A percentile compares a stretch with the other conserved stretches of the same genome.
phyloP scores from a whole-genome alignment of 2,329 filamentous ascomycete species.

The Allantophomopsis cytisporea region DNA sequence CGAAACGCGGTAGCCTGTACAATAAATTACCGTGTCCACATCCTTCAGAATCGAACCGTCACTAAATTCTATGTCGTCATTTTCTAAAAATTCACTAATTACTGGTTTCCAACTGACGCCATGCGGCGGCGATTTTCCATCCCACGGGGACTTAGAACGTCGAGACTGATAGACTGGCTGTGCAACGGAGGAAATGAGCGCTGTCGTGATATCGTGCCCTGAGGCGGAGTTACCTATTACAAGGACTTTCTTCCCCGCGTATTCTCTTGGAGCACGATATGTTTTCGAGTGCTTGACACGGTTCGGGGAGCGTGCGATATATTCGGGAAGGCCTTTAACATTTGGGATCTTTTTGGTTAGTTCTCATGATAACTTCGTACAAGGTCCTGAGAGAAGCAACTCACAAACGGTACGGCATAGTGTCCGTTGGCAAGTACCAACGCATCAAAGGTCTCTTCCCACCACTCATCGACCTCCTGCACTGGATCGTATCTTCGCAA shows the following conservation, averaged over 20 bases:
- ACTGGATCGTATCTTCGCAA: conserved; percentile 30
- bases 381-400: background rate
- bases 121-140: conserved; percentile 18
- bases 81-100: conserved; percentile 27
- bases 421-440: conserved; percentile 65
- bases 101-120: conserved; percentile 40
- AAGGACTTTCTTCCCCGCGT: no score
- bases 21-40: no score
- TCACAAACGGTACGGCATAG: conserved; percentile 53
- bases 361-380: background rate
- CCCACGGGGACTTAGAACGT: conserved; percentile 18
- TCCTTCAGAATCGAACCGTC: no score
- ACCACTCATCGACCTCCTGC: conserved; percentile 34
- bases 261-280: no score
- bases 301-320: conserved; percentile 41
- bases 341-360: conserved; percentile 31
- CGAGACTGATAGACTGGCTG: conserved; percentile 25
- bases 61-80: conserved; percentile 35
- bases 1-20: conserved; percentile 41
- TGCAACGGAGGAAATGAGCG: no score
- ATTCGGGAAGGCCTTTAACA: conserved; percentile 42
- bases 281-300: conserved; percentile 27
- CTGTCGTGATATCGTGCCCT: no score
- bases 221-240: no score
- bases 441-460: conserved; percentile 47